Percentiles rank a stretch among this genome's conserved stretches.
Evolutionary conservation across 345 rosid genomes (phyloP).

Genomic region (Schrenkiella parvula): DNA sequence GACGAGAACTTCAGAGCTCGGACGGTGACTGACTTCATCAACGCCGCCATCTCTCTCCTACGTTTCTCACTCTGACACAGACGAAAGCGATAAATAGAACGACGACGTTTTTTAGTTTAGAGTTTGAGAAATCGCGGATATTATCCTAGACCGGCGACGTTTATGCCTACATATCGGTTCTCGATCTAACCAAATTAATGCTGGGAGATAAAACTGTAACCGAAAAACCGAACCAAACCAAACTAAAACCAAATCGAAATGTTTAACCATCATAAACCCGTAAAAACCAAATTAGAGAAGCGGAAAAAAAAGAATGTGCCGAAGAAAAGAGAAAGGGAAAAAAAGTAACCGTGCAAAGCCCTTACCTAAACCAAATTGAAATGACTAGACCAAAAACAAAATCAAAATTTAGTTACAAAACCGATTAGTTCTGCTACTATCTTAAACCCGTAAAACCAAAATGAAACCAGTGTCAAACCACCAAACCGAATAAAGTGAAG

Average conservation of each 20-base stretch:
- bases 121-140: too few species aligned
- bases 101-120: neutral
- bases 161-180: neutral
- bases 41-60: constrained; percentile 25
- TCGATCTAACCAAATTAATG: neutral
- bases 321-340: too few species aligned
- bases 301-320: too few species aligned
- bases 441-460: neutral
- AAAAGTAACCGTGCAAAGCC: too few species aligned
- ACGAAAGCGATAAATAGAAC: neutral
- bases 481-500: neutral
- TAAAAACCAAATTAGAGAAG: too few species aligned
- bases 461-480: neutral
- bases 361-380: neutral
- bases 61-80: neutral
- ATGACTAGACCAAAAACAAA: neutral
- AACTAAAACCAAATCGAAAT: too few species aligned
- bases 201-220: neutral
- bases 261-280: too few species aligned
- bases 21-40: constrained; percentile 12
- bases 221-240: neutral
- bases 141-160: neutral
- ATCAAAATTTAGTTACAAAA: neutral
- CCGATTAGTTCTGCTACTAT: neutral
- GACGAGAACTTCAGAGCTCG: constrained; percentile 18